These are phyloP conservation scores for Lepraria neglecta DNA, from an alignment of 495 filamentous ascomycete species.

Conservation along the genomic window DNA sequence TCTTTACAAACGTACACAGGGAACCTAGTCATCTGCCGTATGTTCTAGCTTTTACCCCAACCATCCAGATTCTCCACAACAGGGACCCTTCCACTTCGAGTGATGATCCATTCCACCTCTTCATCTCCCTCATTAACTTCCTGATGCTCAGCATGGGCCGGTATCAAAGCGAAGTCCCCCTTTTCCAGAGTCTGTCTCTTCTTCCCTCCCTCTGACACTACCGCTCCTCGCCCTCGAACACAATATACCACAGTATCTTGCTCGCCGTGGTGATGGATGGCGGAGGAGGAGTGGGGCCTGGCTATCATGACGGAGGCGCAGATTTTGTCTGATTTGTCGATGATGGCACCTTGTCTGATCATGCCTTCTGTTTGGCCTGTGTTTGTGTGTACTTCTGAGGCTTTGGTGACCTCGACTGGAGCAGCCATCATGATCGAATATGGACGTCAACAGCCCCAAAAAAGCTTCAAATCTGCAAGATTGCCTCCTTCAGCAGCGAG, in stretches of 20 bases:
- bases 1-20: background rate
- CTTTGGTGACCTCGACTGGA: slow-evolving; percentile 31
- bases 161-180: slow-evolving; percentile 61
- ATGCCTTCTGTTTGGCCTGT: slow-evolving; percentile 46
- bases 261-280: slow-evolving; percentile 48
- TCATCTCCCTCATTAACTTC: slow-evolving; percentile 56
- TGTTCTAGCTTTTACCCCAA: slow-evolving; percentile 40
- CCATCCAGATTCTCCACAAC: slow-evolving; percentile 52
- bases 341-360: slow-evolving; percentile 51
- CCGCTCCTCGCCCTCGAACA: slow-evolving; percentile 40
- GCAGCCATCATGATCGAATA: slow-evolving; percentile 7
- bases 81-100: slow-evolving; percentile 50
- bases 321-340: slow-evolving; percentile 52
- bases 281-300: slow-evolving; percentile 45
- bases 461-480: background rate
- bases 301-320: slow-evolving; percentile 49
- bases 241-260: slow-evolving; percentile 54
- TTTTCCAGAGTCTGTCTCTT: slow-evolving; percentile 47
- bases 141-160: slow-evolving; percentile 60
- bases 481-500: background rate
- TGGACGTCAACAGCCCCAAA: background rate
- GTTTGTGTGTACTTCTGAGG: slow-evolving; percentile 24
- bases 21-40: background rate
- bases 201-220: slow-evolving; percentile 42
- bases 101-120: slow-evolving; percentile 55